Evolutionary conservation across 78 protist species (phyloP).

Genomic region (Ministeria vibrans): DNA sequence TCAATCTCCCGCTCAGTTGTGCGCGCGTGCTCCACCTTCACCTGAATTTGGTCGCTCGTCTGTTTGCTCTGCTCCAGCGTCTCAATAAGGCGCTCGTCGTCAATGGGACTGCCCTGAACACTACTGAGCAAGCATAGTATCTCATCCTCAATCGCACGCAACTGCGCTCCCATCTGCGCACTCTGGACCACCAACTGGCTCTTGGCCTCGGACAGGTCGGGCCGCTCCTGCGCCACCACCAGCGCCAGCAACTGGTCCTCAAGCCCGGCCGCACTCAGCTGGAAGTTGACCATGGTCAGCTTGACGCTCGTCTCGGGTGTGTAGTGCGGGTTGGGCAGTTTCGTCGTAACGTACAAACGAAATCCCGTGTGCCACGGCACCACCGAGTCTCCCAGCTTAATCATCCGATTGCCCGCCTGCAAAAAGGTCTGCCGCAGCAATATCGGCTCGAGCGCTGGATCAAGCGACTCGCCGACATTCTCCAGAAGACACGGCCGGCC

Average conservation of each 20-base stretch:
- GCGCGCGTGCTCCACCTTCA: conserved; percentile 54
- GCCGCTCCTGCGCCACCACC: conserved; percentile 65
- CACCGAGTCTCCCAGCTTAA: conserved; percentile 75
- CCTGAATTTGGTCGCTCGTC: conserved; percentile 39
- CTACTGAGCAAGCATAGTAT: conserved; percentile 57
- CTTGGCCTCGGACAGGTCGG: conserved; percentile 71
- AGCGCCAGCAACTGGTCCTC: conserved; percentile 75
- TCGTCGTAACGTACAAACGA: conserved; percentile 74
- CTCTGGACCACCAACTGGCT: conserved; percentile 32
- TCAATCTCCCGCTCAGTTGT: conserved; percentile 66
- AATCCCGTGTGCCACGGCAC: conserved; percentile 70
- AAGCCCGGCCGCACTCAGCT: conserved; percentile 66
- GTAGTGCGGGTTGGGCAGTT: conserved; percentile 81
- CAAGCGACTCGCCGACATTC: conserved; percentile 69
- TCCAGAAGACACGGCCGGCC: conserved; percentile 78
- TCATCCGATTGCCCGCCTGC: conserved; percentile 29
- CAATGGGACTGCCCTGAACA: conserved; percentile 61
- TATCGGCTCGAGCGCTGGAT: conserved; percentile 79
- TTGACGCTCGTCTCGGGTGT: conserved; percentile 69
- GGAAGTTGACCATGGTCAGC: conserved; percentile 76
- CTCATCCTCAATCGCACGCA: conserved; percentile 60
- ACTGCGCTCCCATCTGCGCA: conserved; percentile 57
- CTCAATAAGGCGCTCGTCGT: conserved; percentile 74
- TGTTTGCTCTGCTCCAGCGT: conserved; percentile 70
- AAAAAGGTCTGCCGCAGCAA: conserved; percentile 58